Percentiles rank a stretch among this genome's conserved stretches.
Evolutionary conservation across 495 filamentous ascomycete genomes (phyloP).

Genomic region (Poronia punctata): DNA sequence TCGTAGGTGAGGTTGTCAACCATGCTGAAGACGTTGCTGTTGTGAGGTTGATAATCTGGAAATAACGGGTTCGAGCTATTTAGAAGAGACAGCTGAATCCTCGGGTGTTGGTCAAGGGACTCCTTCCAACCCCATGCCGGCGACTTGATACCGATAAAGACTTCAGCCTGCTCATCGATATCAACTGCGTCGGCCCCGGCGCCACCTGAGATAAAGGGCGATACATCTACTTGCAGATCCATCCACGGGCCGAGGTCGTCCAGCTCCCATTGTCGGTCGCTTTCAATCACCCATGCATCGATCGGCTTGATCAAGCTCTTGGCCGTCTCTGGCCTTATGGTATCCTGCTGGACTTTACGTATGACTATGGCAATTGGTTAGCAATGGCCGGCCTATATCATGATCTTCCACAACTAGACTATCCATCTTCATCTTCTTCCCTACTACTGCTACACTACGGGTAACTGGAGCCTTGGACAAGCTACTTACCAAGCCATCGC

Average conservation of each 20-base stretch:
- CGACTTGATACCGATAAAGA: constrained; percentile 41
- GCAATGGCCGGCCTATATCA: too few species aligned
- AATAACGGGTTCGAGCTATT: constrained; percentile 42
- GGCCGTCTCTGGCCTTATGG: too few species aligned
- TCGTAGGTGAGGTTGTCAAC: constrained; percentile 39
- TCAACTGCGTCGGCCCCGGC: constrained; percentile 1
- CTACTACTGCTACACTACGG: too few species aligned
- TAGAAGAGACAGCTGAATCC: constrained; percentile 31
- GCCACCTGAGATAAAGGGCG: constrained; percentile 33
- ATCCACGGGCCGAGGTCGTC: constrained; percentile 21
- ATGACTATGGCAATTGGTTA: too few species aligned
- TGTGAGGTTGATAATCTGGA: constrained; percentile 43
- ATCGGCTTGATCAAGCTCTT: too few species aligned
- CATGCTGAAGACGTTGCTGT: constrained; percentile 44
- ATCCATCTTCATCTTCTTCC: too few species aligned
- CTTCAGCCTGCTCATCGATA: constrained; percentile 40
- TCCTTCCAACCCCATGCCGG: constrained; percentile 15
- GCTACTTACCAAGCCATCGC: too few species aligned
- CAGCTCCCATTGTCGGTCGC: constrained; percentile 31
- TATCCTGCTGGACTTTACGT: too few species aligned
- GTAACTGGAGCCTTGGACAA: too few species aligned
- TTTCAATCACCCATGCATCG: constrained; percentile 44
- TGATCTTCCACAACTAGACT: too few species aligned
- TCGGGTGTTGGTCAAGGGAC: constrained; percentile 10
- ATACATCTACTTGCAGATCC: constrained; percentile 44